Conservation (phyloP, 2,329 filamentous ascomycete species). For the Claviceps capensis region DNA sequence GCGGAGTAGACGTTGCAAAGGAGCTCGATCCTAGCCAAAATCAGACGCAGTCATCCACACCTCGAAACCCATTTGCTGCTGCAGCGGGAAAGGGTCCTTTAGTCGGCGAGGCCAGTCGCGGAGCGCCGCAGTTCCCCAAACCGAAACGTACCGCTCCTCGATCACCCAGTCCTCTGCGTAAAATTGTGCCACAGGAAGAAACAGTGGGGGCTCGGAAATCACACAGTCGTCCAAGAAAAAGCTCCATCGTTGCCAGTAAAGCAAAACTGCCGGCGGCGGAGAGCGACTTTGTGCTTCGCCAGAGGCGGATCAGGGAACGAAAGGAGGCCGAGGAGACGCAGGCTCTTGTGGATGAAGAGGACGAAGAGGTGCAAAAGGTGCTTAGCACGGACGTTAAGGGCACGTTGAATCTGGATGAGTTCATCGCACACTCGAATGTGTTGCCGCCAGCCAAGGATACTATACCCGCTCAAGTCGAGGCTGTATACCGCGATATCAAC, state of each 20-base stretch:
- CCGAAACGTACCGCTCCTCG: conserved; percentile 46
- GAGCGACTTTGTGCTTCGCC: conserved; percentile 35
- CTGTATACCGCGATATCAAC: conserved; percentile 68
- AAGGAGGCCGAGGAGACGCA: conserved; percentile 44
- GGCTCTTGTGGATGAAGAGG: conserved; percentile 52
- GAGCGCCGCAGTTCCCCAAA: conserved; percentile 40
- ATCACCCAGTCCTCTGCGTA: conserved; percentile 58
- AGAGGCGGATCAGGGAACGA: conserved; percentile 37
- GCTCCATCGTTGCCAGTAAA: conserved; percentile 26
- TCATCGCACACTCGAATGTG: conserved; percentile 48
- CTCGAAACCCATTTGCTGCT: conserved; percentile 45
- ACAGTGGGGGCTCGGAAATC: conserved; percentile 30
- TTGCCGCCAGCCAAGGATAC: conserved; percentile 39
- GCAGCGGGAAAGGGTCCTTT: conserved; percentile 29
- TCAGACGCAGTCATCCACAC: conserved; percentile 37
- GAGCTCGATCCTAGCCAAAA: conserved; percentile 41
- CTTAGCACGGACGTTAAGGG: conserved; percentile 47
- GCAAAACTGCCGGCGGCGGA: conserved; percentile 21
- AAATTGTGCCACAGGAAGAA: conserved; percentile 38
- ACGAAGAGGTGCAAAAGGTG: conserved; percentile 51
- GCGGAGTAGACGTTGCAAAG: conserved; percentile 51
- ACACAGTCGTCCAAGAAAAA: conserved; percentile 22
- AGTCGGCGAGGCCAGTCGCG: conserved; percentile 41
- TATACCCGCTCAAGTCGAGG: conserved; percentile 49
- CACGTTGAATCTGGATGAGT: conserved; percentile 51